Evolutionary conservation across 2,329 filamentous ascomycete genomes (phyloP), one percentile per base, ranked within the genome.

Genomic region (Tolypocladium capitatum): DNA sequence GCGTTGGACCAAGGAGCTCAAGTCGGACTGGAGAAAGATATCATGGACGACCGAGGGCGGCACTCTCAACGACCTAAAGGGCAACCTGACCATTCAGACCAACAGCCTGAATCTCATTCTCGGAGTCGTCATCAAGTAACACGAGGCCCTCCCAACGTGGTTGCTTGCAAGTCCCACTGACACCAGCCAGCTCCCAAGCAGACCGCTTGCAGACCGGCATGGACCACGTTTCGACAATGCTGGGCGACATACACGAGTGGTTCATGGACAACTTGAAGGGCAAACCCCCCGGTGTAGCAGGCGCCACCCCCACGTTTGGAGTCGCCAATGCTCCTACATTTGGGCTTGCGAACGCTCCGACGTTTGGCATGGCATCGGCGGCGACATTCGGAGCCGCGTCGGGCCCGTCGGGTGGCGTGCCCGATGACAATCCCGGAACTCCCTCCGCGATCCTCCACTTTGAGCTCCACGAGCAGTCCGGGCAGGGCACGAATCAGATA

Each of bases 21-120:
- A 18, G 21, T 30, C 38, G 32, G 44, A 47, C 33, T 52, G 43
- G 42, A 48, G 35, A 20, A 50, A 51, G 43, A 46, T 52, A 16
- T 21, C 40, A 5, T 52, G 51, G 51, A 52, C 51, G 13, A 50
- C 44, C 8, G 46, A 52, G 20, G 44, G 38, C 11, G 51, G 38
- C 5, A 44, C 48, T 27, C 36, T 52, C 20, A 42, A 11, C 11
- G 43, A 27, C 9, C 47, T 52, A 1, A 42, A 34, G 14, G 31
- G 28, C 33, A 46, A 52, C 13, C 40, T 52, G 20, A 48, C 34
- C 42, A 48, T 36, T 18, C 48, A 46, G 36, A 46, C 45, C 10
- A 51, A 51, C 42, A 49, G 47, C 45, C 14, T 51, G 27, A 43
- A 49, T 18, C 27, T 51, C 11, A 42, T 51, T 5, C 32, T 51